Percentiles rank a stretch among this genome's conserved stretches.
Evolutionary conservation across 148 eudicot genomes (phyloP).

Genomic region (Camellia granthamiana): DNA sequence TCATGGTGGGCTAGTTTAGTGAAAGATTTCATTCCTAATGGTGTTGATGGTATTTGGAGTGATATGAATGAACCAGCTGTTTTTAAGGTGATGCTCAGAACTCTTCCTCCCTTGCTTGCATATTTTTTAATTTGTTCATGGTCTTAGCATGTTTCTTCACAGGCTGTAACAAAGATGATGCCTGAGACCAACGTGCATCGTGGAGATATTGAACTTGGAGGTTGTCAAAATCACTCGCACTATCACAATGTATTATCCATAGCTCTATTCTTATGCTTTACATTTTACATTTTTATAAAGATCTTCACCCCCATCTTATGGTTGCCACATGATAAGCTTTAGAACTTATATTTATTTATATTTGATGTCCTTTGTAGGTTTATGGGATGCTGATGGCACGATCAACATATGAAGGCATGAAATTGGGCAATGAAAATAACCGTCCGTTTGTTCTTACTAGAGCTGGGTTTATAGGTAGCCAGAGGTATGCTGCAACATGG

Average conservation of each 20-base stretch:
- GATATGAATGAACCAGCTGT: conserved; percentile 99
- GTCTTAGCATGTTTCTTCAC: conserved; percentile 14
- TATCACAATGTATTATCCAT: conserved; percentile 74
- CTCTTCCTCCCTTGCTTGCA: conserved; percentile 7
- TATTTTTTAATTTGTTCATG: conserved; percentile 2
- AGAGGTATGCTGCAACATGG: conserved; percentile 99
- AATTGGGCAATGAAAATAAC: conserved; percentile 54
- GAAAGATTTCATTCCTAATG: conserved; percentile 69
- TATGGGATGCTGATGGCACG: conserved; percentile 98
- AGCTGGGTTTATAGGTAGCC: conserved; percentile 97
- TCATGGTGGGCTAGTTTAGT: conserved; percentile 96
- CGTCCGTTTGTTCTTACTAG: conserved; percentile 97
- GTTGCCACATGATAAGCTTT: neutral
- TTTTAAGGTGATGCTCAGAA: conserved; percentile 55
- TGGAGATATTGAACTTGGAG: conserved; percentile 90
- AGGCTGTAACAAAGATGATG: conserved; percentile 88
- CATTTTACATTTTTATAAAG: conserved; percentile 7
- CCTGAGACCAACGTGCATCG: conserved; percentile 87
- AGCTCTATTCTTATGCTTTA: conserved; percentile 7
- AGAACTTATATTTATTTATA: neutral
- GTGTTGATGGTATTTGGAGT: conserved; percentile 99
- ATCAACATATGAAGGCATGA: conserved; percentile 95
- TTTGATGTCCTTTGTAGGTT: conserved; percentile 42
- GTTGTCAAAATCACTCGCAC: conserved; percentile 76
- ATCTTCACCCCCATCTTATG: neutral